Evolutionary conservation across 1,139 yeast species (phyloP), one percentile per base, ranked within the genome.

Genomic region (Keqinozyma sinolaborantium): DNA sequence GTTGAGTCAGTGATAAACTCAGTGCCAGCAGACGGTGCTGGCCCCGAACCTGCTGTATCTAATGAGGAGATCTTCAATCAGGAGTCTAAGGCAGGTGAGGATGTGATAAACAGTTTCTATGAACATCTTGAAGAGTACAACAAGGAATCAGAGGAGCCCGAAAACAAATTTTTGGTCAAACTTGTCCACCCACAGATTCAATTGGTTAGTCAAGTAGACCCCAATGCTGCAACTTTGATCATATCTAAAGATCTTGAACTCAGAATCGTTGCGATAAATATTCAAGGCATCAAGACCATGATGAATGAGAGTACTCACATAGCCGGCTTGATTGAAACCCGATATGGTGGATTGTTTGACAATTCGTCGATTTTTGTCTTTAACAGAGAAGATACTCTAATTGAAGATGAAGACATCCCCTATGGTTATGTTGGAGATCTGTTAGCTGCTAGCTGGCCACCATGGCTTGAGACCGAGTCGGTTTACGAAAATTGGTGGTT

Each of bases 381-480:
- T 43, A 66, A 50, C 15, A 74, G 46, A 60, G 73, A 41, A 16
- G 36, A 39, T 9, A 33, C 48, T 4, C 41, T 49, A 8, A 33
- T 31, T 26, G 30, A 51, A 1, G 51, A 48, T 20, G 52, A 60
- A 1, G 55, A 50, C 29, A 41, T 53, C 14, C 56, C 54, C 14
- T 53, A 54, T 32, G 63, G 62, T 12, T 44, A 43, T 16, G 49
- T 44, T 3, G 53, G 52, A 36, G 31, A 45, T 2, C 41, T 39
- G 11, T 35, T 51, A 5, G 49, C 51, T 10, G 42, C 44, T 6
- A 45, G 45, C 27, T 86, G 96, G 96, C 92, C 95, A 1, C 95
- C 95, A 2, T 83, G 92, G 87, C 56, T 87, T 23, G 85, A 83
- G 36, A 48, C 54, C 30, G 97, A 90, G 51, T 70, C 83, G 38